Percentiles rank a stretch among this genome's conserved stretches.
Evolutionary conservation across 2,329 filamentous ascomycete genomes (phyloP).

Genomic region (Cercospora sp.): DNA sequence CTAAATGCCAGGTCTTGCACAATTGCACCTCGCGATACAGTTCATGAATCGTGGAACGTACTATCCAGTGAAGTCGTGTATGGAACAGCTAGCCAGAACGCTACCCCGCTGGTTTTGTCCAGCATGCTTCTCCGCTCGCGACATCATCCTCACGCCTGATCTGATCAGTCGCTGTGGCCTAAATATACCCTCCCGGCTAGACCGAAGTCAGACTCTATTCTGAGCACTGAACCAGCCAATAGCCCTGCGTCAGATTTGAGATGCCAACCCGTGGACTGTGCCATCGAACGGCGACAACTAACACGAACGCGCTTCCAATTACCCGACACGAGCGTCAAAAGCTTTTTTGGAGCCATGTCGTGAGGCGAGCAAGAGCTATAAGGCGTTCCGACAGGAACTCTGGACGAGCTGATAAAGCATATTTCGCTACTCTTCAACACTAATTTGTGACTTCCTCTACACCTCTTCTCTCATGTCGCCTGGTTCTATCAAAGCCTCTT

Average conservation of each 20-base stretch:
- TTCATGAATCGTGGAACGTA: not conserved
- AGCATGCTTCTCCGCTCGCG: not conserved
- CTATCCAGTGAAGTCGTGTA: not conserved
- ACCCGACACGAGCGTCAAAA: not conserved
- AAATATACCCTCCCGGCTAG: constrained; percentile 11
- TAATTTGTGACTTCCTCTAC: not conserved
- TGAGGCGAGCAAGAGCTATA: not conserved
- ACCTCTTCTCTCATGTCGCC: constrained; percentile 1
- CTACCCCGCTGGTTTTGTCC: not conserved
- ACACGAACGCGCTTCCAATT: not conserved
- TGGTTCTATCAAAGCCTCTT: constrained; percentile 10
- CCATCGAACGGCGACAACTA: not conserved
- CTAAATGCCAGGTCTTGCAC: not conserved
- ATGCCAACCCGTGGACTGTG: constrained; percentile 4
- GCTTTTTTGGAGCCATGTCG: not conserved
- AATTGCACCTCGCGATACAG: not conserved
- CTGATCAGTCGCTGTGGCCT: not conserved
- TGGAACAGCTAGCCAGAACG: not conserved
- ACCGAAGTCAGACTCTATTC: constrained; percentile 12
- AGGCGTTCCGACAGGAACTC: not conserved
- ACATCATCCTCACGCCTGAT: not conserved
- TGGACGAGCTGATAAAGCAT: not conserved
- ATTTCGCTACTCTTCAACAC: not conserved
- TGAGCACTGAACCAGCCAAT: constrained; percentile 12
- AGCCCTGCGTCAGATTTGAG: not conserved